Evolutionary conservation across 495 filamentous ascomycete species (phyloP), one percentile per base, ranked within the genome.

Genomic region (Amorphotheca resinae): DNA sequence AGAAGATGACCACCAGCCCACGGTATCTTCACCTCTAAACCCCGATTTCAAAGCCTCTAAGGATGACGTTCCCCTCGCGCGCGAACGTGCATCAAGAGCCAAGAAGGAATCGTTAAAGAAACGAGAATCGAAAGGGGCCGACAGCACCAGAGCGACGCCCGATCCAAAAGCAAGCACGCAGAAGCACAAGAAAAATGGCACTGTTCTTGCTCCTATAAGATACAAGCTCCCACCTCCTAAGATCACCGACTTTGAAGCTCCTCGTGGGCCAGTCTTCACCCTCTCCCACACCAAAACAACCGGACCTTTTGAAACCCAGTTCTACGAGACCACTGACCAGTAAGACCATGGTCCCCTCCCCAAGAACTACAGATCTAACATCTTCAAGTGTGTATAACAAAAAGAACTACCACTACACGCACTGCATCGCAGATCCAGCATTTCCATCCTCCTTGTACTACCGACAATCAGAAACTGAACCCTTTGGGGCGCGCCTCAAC

Each of bases 371-470:
- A 22, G 12, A 16, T n/a, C 36, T 47, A 31, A 45, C 20, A 21
- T n/a, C 1, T 38, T 38, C 12, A 51, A 86, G 82, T 59, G 83
- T 91, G 32, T 82, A 77, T 48, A 95, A 95, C 52, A 89, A 91
- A 57, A 87, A 87, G 61, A 84, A 77, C 32, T 96, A 84, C 50
- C 80, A 84, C 28, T 99, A 96, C 58, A 83, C 72, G 28, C 86
- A 88, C 48, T 93, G 86, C 55, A 86, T 95, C 45, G 84, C 87
- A 39, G 91, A 95, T 51, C 80, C 82, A 0, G 69, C 68, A 14
- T 93, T 96, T 43, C 79, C 81, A 6, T 83, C 87, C 40, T 87
- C 84, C 46, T 80, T 87, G 53, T 93, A 87, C 63, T 87, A 84
- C 57, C 82, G 91, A 37, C 82, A 85, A 45, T 85, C 87, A 18